Base-by-base conservation (phyloP, 176 grass and related monocot genomes). In the Chloris gayana region DNA sequence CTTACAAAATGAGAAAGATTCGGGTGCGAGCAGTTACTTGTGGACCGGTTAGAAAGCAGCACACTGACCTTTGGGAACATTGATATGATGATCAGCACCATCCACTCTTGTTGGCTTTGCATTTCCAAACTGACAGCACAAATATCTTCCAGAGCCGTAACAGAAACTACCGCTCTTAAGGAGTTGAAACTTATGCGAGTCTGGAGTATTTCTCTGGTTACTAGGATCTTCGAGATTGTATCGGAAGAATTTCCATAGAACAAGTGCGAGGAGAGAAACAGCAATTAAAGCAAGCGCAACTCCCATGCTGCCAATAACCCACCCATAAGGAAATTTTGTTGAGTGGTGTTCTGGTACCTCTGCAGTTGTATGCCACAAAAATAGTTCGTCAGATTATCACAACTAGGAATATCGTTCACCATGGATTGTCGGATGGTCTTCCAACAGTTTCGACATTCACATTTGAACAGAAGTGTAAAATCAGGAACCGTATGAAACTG, bases 221-320 rank as follows among this genome's bases (percentile, higher is more conserved):
- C 84, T 86, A 82, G 82, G 64, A 91, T 56, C 73, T 83, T 73
- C 60, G 62, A 64, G 29, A 78, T 89, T 85, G 50, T 74, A 65
- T n/a, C 83, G 73, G 22, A 88, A 89, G 63, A 76, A 91, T 78
- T 89, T 99, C 84, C 80, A 93, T 29, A 85, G 76, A 24, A 91
- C 53, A 83, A 91, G 74, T 62, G 71, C 79, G 56, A 99, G 85
- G 69, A 99, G 87, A 75, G 82, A 83, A 72, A 95, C 14, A 46
- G 80, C 86, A 73, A 99, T 95, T 76, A 99, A 77, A 87, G 89
- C 78, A 89, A 99, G 88, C 61, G 90, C 88, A 82, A 91, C 81
- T 67, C 88, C 96, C 92, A 93, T 91, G 79, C 88, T 93, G 46
- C 96, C 96, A 86, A 99, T 83, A 81, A 99, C 92, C 96, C 96